These are phyloP conservation scores for Syncephalastrum racemosum DNA, from an alignment of 371 early-diverging fungal species.

Conservation along the genomic window DNA sequence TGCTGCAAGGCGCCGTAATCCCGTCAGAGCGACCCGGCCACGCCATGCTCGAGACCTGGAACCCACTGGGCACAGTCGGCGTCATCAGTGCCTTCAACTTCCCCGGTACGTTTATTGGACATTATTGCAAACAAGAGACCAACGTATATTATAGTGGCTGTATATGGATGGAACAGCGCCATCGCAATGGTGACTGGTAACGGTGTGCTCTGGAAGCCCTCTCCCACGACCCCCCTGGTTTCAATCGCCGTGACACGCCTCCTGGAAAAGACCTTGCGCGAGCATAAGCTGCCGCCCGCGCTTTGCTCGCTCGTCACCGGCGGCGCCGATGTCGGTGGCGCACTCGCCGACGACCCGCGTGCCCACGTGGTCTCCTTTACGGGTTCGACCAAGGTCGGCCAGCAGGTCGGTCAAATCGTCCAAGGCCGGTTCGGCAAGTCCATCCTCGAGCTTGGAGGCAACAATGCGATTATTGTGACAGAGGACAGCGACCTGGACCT, in stretches of 20 bases:
- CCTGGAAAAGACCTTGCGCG: constrained; percentile 79
- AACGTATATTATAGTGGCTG: constrained; percentile 50
- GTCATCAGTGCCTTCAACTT: constrained; percentile 96
- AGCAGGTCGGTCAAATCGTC: constrained; percentile 74
- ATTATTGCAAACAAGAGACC: background rate
- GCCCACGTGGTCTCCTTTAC: constrained; percentile 89
- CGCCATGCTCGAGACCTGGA: constrained; percentile 95
- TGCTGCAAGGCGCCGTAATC: constrained; percentile 84
- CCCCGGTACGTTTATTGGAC: constrained; percentile 42
- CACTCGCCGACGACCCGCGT: constrained; percentile 71
- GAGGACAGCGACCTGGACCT: constrained; percentile 94
- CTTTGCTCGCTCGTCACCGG: constrained; percentile 90
- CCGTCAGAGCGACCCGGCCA: constrained; percentile 95
- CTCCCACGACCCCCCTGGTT: constrained; percentile 85
- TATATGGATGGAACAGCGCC: constrained; percentile 93
- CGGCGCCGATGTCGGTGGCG: constrained; percentile 85
- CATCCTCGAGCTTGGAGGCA: constrained; percentile 93
- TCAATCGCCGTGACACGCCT: constrained; percentile 92
- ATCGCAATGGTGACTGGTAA: constrained; percentile 92
- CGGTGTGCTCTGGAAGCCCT: constrained; percentile 93
- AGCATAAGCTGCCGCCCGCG: constrained; percentile 84
- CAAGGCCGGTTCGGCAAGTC: constrained; percentile 89
- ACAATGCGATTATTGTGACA: constrained; percentile 94
- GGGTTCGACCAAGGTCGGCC: constrained; percentile 82
- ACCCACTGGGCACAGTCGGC: constrained; percentile 92